A percentile compares a stretch with the other conserved stretches of the same genome.
These are phyloP conservation scores for Aureobasidium subglaciale DNA, from an alignment of 2,329 filamentous ascomycete species.

Conservation along the genomic window DNA sequence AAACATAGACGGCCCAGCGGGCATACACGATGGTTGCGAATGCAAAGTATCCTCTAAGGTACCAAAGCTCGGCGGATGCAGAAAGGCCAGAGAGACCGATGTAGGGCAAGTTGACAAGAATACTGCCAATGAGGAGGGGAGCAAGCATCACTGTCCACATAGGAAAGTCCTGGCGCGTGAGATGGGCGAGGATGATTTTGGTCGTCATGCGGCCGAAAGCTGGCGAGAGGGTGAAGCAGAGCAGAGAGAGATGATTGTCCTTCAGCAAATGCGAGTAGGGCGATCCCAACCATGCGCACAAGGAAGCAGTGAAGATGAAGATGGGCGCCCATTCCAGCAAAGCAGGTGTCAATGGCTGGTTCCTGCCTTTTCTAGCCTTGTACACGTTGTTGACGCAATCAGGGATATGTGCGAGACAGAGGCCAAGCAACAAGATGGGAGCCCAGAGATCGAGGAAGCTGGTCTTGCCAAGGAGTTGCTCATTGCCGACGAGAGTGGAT, in stretches of 20 bases:
- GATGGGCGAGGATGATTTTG: conserved; percentile 95
- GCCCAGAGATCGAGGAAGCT: conserved; percentile 89
- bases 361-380: conserved; percentile 62
- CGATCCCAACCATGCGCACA: conserved; percentile 80
- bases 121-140: conserved; percentile 77
- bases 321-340: conserved; percentile 95
- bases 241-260: conserved; percentile 84
- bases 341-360: conserved; percentile 69
- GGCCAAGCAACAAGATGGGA: conserved; percentile 42
- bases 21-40: conserved; percentile 84
- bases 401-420: conserved; percentile 62
- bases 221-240: conserved; percentile 90
- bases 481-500: conserved; percentile 57
- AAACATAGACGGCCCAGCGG: conserved; percentile 85
- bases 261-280: conserved; percentile 74
- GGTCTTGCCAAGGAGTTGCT: conserved; percentile 58
- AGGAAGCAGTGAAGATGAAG: conserved; percentile 67
- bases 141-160: conserved; percentile 91
- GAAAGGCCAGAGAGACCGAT: conserved; percentile 64
- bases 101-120: conserved; percentile 74
- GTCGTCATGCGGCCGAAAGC: conserved; percentile 98
- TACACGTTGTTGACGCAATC: conserved; percentile 85
- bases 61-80: conserved; percentile 59
- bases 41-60: conserved; percentile 75
- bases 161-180: conserved; percentile 89